Percentiles rank a stretch among this genome's conserved stretches.
These are phyloP conservation scores for Aspergillus candidus DNA, from an alignment of 2,329 filamentous ascomycete species.

Conservation along the genomic window DNA sequence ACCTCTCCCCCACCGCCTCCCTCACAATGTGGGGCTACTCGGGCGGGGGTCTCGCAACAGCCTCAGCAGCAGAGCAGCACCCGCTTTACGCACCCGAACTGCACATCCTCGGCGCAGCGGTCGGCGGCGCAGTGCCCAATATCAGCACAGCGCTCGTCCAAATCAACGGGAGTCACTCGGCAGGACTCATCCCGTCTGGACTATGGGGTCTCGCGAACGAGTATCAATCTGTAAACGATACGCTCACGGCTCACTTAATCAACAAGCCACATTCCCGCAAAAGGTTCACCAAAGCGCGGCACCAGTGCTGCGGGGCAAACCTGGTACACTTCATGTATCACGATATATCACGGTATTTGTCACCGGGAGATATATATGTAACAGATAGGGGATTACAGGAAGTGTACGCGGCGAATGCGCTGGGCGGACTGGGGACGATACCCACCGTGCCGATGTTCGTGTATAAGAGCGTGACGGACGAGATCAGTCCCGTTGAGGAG, in stretches of 20 bases:
- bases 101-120: slow-evolving; percentile 38
- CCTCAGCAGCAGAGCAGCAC: slow-evolving; percentile 47
- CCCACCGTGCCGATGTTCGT: neutral
- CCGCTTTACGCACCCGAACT: slow-evolving; percentile 47
- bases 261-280: neutral
- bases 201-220: neutral
- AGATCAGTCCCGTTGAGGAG: neutral
- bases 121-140: slow-evolving; percentile 43
- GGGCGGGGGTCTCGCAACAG: slow-evolving; percentile 45
- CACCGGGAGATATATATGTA: neutral
- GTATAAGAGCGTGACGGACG: neutral
- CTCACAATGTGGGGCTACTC: slow-evolving; percentile 48
- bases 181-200: too few relatives aligned
- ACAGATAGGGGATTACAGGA: neutral
- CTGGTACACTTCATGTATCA: neutral
- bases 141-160: slow-evolving; percentile 3
- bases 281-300: neutral
- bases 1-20: slow-evolving; percentile 21
- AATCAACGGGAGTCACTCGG: too few relatives aligned
- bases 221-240: neutral
- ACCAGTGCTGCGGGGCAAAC: neutral
- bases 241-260: slow-evolving; percentile 2
- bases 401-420: neutral
- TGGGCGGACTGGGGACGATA: neutral
- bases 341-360: too few relatives aligned